Evolutionary conservation across 1,284 basidiomycete species (phyloP), one percentile per base, ranked within the genome.

Genomic region (Waitea zeae): DNA sequence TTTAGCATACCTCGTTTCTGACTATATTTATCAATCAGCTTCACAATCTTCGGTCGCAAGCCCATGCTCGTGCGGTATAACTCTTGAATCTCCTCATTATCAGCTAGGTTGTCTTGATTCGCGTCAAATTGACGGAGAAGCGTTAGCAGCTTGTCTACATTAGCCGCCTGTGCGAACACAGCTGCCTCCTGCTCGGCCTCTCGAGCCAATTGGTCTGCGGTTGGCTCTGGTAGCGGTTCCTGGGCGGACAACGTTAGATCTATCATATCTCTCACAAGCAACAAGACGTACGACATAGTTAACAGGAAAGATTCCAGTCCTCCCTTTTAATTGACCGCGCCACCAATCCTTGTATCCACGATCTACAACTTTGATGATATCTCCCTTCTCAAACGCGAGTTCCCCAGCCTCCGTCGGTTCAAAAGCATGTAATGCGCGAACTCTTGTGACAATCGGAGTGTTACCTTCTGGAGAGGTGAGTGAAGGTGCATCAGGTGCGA

Each of bases 271-370:
- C 9, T n/a, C 12, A 36, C 11, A 4, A 19, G 32, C 14, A 26
- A 19, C 14, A 12, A 26, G 32, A 14, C 78, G 18, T 46, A 86
- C 83, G 43, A 98, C 88, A 57, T 97, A 97, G 50, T 95, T 97
- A 27, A 96, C 87, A 0, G 95, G 93, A 56, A 99, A 98, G 40
- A 99, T 98, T 11, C 95, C 95, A 5, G 89, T 90, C 40, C 84
- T 65, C 1, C 92, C 90, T 45, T 82, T 82, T 27, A 90, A 57
- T 46, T 97, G 92, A 2, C 95, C 95, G 31, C 88, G 64, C 92
- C 93, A 98, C 95, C 95, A 99, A 51, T 97, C 89, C 48, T 90
- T 83, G 58, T 96, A 96, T 17, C 83, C 84, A 29, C 87, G 74
- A 53, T 97, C 90, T 7, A 98, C 75, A 12, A 97, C 93, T 46